These are phyloP conservation scores for Colletotrichum sp. DNA, from an alignment of 2,329 filamentous ascomycete genomes.

Conservation along the genomic window DNA sequence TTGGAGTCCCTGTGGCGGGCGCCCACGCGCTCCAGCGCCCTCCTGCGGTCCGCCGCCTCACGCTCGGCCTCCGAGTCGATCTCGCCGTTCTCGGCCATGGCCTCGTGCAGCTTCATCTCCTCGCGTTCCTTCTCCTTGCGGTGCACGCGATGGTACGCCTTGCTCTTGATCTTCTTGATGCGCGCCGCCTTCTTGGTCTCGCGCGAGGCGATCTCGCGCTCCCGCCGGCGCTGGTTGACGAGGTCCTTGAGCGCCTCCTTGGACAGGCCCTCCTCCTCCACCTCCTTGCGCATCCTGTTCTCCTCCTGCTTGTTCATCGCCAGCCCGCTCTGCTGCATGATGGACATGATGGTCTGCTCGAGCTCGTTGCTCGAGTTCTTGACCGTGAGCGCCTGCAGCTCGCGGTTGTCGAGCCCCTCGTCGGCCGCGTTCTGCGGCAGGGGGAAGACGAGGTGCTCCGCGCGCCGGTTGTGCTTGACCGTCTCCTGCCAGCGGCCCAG, in stretches of 20 bases:
- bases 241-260: conserved; percentile 75
- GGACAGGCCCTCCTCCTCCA: conserved; percentile 72
- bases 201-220: conserved; percentile 84
- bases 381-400: conserved; percentile 68
- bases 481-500: conserved; percentile 92
- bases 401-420: conserved; percentile 63
- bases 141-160: conserved; percentile 90
- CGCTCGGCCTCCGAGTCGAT: conserved; percentile 70
- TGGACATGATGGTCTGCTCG: conserved; percentile 84
- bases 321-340: conserved; percentile 88
- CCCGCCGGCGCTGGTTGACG: conserved; percentile 75
- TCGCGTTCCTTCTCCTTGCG: conserved; percentile 71
- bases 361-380: conserved; percentile 75
- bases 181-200: conserved; percentile 89
- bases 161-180: conserved; percentile 99
- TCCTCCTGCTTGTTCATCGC: conserved; percentile 49
- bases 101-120: conserved; percentile 56
- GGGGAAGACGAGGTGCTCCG: conserved; percentile 90
- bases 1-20: conserved; percentile 87
- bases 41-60: conserved; percentile 70
- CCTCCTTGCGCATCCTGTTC: conserved; percentile 64
- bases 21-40: conserved; percentile 85
- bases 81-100: conserved; percentile 60
- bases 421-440: conserved; percentile 73
- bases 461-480: conserved; percentile 89